Conservation (phyloP, 2,329 filamentous ascomycete genomes). For the Tolypocladium album region DNA sequence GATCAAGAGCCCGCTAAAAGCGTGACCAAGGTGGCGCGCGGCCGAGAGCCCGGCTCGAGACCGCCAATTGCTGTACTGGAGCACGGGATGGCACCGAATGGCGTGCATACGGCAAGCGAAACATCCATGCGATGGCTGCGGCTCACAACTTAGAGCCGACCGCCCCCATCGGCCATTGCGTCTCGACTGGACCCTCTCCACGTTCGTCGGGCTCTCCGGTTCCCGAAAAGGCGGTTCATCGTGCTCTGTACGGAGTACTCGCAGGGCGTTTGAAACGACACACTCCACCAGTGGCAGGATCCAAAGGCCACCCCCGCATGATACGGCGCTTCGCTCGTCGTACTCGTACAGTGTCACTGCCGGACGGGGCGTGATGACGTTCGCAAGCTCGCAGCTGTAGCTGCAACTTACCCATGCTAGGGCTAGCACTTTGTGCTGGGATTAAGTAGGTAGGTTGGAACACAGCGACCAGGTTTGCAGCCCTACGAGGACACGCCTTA, state of each 20-base stretch:
- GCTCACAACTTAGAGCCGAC: neutral
- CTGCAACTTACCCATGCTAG: neutral
- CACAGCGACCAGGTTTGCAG: neutral
- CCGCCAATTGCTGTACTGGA: neutral
- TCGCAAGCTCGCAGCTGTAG: neutral
- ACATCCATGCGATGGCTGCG: neutral
- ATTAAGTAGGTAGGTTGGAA: neutral
- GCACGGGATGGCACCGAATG: neutral
- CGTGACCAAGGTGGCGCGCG: neutral
- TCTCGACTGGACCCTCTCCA: neutral
- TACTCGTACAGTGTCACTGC: neutral
- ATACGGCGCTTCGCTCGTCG: neutral
- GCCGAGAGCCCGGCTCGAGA: neutral
- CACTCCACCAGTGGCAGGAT: neutral
- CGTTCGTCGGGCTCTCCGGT: neutral
- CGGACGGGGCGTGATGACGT: neutral
- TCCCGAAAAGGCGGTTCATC: neutral
- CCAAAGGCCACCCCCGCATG: neutral
- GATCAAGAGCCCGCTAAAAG: neutral
- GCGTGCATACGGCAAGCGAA: neutral
- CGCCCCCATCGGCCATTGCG: neutral
- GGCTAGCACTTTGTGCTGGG: neutral
- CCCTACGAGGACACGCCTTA: neutral
- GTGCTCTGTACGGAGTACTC: neutral
- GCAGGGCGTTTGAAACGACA: neutral